Conservation (phyloP, 208 protist genomes). For the Crithidia thermophila region DNA sequence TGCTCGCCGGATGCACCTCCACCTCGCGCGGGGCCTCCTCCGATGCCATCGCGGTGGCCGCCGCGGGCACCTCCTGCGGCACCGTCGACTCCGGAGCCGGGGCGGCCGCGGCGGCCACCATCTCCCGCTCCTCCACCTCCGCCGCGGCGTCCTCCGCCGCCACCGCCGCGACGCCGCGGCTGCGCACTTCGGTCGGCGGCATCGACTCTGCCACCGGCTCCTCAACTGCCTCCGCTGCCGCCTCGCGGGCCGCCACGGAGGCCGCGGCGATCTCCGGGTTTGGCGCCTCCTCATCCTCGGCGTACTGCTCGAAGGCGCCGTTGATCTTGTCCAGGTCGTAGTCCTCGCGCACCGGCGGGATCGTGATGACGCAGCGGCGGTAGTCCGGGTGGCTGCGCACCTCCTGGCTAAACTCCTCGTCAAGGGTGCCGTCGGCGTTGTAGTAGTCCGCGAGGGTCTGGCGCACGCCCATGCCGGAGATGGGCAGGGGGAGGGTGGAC, state of each 20-base stretch:
- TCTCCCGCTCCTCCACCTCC: no score
- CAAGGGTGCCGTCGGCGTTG: slow-evolving; percentile 49
- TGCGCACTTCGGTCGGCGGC: slow-evolving; percentile 5
- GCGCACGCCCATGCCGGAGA: slow-evolving; percentile 61
- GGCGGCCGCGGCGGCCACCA: no score
- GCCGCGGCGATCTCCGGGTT: slow-evolving; percentile 6
- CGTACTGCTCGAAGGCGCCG: slow-evolving; percentile 17
- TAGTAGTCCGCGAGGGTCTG: slow-evolving; percentile 62
- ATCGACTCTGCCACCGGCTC: slow-evolving; percentile 6
- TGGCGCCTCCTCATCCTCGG: slow-evolving; percentile 24
- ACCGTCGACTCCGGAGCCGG: background rate
- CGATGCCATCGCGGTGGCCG: background rate
- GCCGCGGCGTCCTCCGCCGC: background rate
- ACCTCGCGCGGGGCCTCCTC: slow-evolving; percentile 8
- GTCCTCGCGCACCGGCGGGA: slow-evolving; percentile 61
- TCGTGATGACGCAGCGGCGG: slow-evolving; percentile 50
- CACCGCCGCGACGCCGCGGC: background rate
- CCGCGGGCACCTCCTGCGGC: slow-evolving; percentile 4
- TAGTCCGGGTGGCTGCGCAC: slow-evolving; percentile 52
- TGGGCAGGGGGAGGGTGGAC: slow-evolving; percentile 25
- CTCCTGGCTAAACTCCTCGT: slow-evolving; percentile 53
- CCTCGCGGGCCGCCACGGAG: background rate
- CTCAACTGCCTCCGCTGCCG: background rate
- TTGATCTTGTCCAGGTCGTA: slow-evolving; percentile 41
- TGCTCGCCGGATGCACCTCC: background rate